phyloP scores from a whole-genome alignment of 116 monocot genomes.

The Zostera marina region DNA sequence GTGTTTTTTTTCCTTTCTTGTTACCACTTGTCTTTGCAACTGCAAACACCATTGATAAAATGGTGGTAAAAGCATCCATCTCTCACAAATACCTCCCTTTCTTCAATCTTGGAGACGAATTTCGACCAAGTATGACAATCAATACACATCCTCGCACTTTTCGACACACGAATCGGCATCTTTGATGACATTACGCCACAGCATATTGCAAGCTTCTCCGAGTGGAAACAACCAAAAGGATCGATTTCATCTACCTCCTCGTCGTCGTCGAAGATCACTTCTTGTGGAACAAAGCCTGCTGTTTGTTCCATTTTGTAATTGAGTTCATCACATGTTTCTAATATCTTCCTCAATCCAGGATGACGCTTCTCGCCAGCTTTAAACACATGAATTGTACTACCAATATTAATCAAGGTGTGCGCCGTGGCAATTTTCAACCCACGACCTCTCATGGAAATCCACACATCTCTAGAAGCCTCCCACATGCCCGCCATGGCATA shows the following conservation, averaged over 20 bases:
- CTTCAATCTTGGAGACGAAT: constrained; percentile 22
- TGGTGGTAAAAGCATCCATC: constrained; percentile 46
- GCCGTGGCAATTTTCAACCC: constrained; percentile 19
- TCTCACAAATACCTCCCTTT: constrained; percentile 24
- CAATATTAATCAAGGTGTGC: constrained; percentile 29
- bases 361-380: constrained; percentile 36
- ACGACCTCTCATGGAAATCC: constrained; percentile 20
- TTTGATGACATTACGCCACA: constrained; percentile 31
- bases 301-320: constrained; percentile 20
- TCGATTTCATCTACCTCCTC: constrained; percentile 14
- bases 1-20: no score
- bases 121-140: constrained; percentile 45
- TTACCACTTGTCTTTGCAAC: constrained; percentile 43
- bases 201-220: constrained; percentile 48
- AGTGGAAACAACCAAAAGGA: constrained; percentile 40
- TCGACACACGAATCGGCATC: constrained; percentile 26
- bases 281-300: constrained; percentile 26
- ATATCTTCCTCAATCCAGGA: constrained; percentile 22
- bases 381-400: constrained; percentile 24
- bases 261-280: constrained; percentile 11
- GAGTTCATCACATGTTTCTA: constrained; percentile 25
- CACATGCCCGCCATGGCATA: constrained; percentile 36
- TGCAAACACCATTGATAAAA: constrained; percentile 30
- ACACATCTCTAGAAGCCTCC: constrained; percentile 25
- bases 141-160: constrained; percentile 40